Evolutionary conservation across 805 yeast genomes (phyloP), one percentile per base, ranked within the genome.

Genomic region (Ogataea dorogensis): DNA sequence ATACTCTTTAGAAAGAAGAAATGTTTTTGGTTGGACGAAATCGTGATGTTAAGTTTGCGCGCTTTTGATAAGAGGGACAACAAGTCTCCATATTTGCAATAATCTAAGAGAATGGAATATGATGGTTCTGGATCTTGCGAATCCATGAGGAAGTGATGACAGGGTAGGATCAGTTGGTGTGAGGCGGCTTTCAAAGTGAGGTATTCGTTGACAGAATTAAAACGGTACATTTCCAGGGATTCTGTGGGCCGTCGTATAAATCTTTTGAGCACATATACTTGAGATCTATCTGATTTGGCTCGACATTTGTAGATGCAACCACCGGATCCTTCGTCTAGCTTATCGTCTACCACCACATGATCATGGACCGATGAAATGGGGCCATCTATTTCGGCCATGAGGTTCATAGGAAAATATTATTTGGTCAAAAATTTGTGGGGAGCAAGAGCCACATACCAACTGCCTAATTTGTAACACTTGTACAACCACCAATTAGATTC

Each of bases 1-100:
- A 68, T 79, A 22, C 83, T 73, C 53, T 83, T 64, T n/a, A 65
- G 56, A 53, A 74, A 75, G 1, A 73, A 49, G 13, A 63, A 58
- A 46, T 75, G 77, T 38, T 66, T 68, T 33, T 70, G 53, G 30
- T 62, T 58, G 9, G 56, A 28, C 2, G 64, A 44, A 3, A 67
- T 40, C 2, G 49, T 47, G 15, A 68, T 44, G 15, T 62, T 61
- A 15, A 50, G 40, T 30, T 61, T 55, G 22, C 80, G 54, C 8
- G 70, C 56, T 25, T 48, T 50, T 8, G 71, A 58, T n/a, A 73
- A 43, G 36, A 62, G 59, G 24, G 65, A 67, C 32, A 75, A 49
- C 17, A 75, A 55, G 48, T 75, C 81, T 3, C 79, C 78, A 43
- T 66, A 48, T 17, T 60, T 53, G 51, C 65, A 72, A 49, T 53